These are phyloP conservation scores for Solanum clarkiae DNA, from an alignment of 257 asterid species.

Conservation along the genomic window DNA sequence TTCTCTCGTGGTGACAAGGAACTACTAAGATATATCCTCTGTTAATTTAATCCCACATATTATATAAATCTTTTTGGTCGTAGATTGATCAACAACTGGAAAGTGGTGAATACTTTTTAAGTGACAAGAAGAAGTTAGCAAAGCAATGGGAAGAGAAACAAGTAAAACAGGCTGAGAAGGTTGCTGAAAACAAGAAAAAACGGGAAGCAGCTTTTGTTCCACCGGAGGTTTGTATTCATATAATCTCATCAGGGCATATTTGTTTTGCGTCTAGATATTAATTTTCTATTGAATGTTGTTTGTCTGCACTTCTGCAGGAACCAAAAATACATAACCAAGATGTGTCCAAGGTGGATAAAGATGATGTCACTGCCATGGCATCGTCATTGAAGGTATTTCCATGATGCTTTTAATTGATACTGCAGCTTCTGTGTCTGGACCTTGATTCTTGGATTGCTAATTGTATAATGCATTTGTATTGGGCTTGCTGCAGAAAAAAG, in stretches of 20 bases:
- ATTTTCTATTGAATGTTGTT: not conserved
- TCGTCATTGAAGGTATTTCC: constrained; percentile 54
- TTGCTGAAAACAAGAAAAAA: constrained; percentile 58
- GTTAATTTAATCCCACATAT: not conserved
- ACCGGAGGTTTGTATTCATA: constrained; percentile 52
- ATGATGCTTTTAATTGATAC: not conserved
- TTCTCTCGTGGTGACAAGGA: not conserved
- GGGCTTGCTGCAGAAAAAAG: constrained; percentile 41
- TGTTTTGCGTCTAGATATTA: not conserved
- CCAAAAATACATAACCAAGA: constrained; percentile 15
- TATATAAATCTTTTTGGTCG: not conserved
- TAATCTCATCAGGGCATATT: not conserved
- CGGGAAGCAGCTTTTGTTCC: constrained; percentile 80
- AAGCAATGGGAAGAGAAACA: constrained; percentile 89
- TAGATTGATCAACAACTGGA: constrained; percentile 83
- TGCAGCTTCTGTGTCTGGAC: not conserved
- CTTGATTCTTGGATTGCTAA: not conserved
- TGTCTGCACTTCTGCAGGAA: constrained; percentile 33
- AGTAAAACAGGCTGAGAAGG: constrained; percentile 75
- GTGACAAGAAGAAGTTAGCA: constrained; percentile 60
- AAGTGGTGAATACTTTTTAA: constrained; percentile 83
- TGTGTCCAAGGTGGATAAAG: constrained; percentile 11
- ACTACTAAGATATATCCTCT: not conserved
- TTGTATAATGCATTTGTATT: not conserved
- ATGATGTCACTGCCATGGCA: constrained; percentile 47